phyloP scores from a whole-genome alignment of 2,329 filamentous ascomycete species.

The Aureobasidium melanogenum region DNA sequence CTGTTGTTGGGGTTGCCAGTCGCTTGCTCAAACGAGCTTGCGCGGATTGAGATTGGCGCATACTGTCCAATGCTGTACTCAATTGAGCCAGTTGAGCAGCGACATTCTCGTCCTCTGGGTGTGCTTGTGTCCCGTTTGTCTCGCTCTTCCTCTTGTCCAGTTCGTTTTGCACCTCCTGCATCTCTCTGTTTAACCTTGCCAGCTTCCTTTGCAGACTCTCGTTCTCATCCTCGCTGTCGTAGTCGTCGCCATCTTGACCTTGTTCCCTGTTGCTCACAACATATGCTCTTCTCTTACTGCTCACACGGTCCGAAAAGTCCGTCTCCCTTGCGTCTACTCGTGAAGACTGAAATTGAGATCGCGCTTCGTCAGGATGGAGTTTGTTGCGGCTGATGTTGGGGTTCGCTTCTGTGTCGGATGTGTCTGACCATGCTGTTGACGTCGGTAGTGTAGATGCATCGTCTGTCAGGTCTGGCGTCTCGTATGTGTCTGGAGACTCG shows the following conservation, averaged over 20 bases:
- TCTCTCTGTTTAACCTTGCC: conserved; percentile 71
- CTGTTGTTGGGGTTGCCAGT: background rate
- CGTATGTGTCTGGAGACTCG: conserved; percentile 81
- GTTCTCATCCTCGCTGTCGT: conserved; percentile 71
- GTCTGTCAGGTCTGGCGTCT: conserved; percentile 86
- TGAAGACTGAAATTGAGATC: conserved; percentile 67
- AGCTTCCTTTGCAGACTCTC: conserved; percentile 72
- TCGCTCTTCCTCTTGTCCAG: conserved; percentile 38
- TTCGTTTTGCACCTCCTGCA: conserved; percentile 55
- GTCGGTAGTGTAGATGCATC: conserved; percentile 66
- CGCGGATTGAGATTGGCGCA: conserved; percentile 14
- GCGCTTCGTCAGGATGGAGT: conserved; percentile 69
- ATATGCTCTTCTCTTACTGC: conserved; percentile 75
- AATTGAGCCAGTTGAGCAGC: conserved; percentile 23
- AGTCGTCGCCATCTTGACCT: conserved; percentile 42
- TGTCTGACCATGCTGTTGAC: conserved; percentile 41
- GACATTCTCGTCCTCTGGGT: conserved; percentile 38
- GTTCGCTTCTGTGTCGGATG: conserved; percentile 5
- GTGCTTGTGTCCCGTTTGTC: conserved; percentile 26
- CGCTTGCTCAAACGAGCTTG: conserved; percentile 10
- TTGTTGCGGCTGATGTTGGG: conserved; percentile 64
- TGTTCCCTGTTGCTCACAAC: conserved; percentile 53
- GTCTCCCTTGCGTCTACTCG: conserved; percentile 68
- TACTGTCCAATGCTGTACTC: conserved; percentile 11
- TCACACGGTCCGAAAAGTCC: conserved; percentile 85